A percentile compares a stretch with the other conserved stretches of the same genome.
Conservation (phyloP, 2,329 filamentous ascomycete genomes). For the Achaetomium macrosporum region DNA sequence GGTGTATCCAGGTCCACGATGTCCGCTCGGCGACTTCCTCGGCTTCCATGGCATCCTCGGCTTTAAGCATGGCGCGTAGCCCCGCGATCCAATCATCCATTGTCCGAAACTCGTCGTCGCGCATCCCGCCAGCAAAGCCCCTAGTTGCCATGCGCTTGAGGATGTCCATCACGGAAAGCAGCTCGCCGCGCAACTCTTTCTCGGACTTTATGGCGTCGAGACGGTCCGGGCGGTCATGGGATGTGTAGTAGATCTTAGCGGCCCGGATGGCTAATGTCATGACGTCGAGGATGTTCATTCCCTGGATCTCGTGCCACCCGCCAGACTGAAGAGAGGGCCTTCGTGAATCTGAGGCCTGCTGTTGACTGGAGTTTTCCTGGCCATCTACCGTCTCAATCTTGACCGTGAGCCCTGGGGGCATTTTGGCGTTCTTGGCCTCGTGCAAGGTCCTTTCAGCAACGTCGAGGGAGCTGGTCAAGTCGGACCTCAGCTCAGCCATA, state of each 20-base stretch:
- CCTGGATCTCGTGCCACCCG: constrained; percentile 81
- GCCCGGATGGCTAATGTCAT: constrained; percentile 93
- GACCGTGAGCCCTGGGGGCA: constrained; percentile 22
- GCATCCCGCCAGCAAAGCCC: constrained; percentile 78
- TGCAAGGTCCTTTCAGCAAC: constrained; percentile 63
- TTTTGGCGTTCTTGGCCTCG: constrained; percentile 44
- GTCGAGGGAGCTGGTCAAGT: constrained; percentile 61
- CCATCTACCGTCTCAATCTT: constrained; percentile 12
- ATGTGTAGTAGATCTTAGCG: constrained; percentile 93
- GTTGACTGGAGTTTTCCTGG: constrained; percentile 1
- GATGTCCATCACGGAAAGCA: constrained; percentile 82
- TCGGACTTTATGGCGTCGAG: constrained; percentile 85
- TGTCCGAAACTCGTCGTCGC: constrained; percentile 66
- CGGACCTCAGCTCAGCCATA: constrained; percentile 65
- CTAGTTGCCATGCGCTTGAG: constrained; percentile 86
- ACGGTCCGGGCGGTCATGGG: constrained; percentile 80
- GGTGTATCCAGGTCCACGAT: constrained; percentile 73
- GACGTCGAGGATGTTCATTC: constrained; percentile 85
- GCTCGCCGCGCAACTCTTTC: constrained; percentile 73
- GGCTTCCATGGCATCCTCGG: constrained; percentile 72
- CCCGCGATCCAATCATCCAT: constrained; percentile 75
- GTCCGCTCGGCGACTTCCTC: constrained; percentile 64
- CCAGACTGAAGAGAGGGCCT: constrained; percentile 37
- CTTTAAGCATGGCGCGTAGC: constrained; percentile 68
- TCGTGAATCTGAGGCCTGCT: constrained; percentile 17